Evolutionary conservation across 2,329 filamentous ascomycete genomes (phyloP), one percentile per base, ranked within the genome.

Genomic region (Colletotrichum horii): DNA sequence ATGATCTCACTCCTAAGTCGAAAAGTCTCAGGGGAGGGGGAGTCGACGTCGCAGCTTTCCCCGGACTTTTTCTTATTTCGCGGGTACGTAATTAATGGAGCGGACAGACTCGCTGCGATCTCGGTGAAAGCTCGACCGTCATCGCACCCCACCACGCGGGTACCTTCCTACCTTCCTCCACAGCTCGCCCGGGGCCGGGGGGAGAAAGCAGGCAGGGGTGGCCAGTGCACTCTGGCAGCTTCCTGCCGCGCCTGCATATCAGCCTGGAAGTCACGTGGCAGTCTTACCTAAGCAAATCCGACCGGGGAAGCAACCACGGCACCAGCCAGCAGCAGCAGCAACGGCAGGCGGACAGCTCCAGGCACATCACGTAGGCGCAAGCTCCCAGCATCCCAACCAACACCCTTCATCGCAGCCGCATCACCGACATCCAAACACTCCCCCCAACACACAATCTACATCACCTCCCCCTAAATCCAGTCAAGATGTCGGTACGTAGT

Each of bases 401-500:
- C 66, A 22, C 34, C 60, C 65, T 24, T 34, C 62, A 16, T 55
- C 36, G 22, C 56, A 72, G 69, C 56, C 36, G 16, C 72, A 61
- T 56, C 61, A 55, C 69, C 68, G 73, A 67, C 48, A 64, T 38
- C 8, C 48, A 61, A 58, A 24, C 26, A 19, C 28, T 12, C 48
- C 64, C 19, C 36, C n/a, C 58, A 56, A 69, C 36, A 28, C 38
- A 9, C 11, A n/a, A 32, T 8, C 43, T 75, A 14, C 26, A 19
- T 32, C 9, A 26, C 30, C 48, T 22, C 6, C 2, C 14, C 68
- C 19, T 15, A 69, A 69, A 30, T 16, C 11, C 60, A 36, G 15
- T 30, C 85, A 89, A 85, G 75, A 91, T 91, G 89, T 89, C 70
- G 55, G 76, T 90, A 86, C 84, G 85, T 80, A 76, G 66, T 36